Conservation (phyloP, 306 rosid genomes). For the Benincasa hispida region DNA sequence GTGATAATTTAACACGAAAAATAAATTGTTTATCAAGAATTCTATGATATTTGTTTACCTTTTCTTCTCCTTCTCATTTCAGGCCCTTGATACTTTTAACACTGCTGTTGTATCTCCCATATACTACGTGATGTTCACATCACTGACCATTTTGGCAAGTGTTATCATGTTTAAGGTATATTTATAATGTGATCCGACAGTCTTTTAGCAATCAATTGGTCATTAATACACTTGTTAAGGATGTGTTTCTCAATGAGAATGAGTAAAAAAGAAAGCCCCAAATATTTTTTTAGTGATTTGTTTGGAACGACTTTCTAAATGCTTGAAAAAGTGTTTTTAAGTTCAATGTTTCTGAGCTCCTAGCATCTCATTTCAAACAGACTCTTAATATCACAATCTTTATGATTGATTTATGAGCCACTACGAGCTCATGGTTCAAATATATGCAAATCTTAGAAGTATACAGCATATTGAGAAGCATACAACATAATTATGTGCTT, state of each 20-base stretch:
- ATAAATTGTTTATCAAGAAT: neutral
- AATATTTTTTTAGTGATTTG: neutral
- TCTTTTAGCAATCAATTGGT: neutral
- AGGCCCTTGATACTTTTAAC: conserved; percentile 98
- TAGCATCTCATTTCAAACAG: too few relatives aligned
- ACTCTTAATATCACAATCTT: too few relatives aligned
- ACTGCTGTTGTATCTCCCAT: conserved; percentile 98
- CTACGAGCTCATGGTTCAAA: neutral
- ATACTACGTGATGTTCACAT: conserved; percentile 92
- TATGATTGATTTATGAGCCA: neutral
- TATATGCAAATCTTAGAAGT: neutral
- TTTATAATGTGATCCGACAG: neutral
- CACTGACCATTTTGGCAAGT: conserved; percentile 90
- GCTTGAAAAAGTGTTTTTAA: neutral
- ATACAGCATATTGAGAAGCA: neutral
- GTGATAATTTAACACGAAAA: neutral
- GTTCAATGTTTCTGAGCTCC: neutral
- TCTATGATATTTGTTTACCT: neutral
- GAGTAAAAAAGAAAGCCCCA: neutral
- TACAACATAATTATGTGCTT: neutral
- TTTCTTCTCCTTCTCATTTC: conserved; percentile 14
- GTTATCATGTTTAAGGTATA: conserved; percentile 95
- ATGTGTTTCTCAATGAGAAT: neutral
- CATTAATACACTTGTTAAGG: too few relatives aligned
- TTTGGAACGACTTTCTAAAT: neutral